Evolutionary conservation across 768 basidiomycete genomes (phyloP).

Genomic region (Lactarius akahatsu): DNA sequence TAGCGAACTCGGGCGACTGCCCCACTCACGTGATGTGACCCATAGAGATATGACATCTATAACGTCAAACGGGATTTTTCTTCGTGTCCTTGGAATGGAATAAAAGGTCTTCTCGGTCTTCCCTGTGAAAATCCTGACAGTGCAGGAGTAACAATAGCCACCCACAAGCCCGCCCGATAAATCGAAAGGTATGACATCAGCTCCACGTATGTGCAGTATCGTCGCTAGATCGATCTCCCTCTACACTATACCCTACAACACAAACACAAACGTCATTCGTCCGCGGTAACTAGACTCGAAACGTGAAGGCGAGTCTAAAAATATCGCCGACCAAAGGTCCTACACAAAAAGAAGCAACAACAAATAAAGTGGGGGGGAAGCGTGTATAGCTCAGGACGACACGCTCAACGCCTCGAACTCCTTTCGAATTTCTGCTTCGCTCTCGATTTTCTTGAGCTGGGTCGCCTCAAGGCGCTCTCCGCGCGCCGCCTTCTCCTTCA

Average conservation of each 20-base stretch:
- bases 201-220: background rate
- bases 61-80: no score
- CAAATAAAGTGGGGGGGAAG: background rate
- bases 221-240: background rate
- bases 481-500: constrained; percentile 86
- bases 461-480: constrained; percentile 94
- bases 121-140: no score
- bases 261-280: background rate
- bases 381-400: background rate
- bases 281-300: background rate
- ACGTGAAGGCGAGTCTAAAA: background rate
- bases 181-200: background rate
- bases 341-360: background rate
- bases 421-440: constrained; percentile 77
- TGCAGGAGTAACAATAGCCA: background rate
- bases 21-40: no score
- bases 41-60: no score
- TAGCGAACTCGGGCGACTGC: no score
- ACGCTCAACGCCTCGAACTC: constrained; percentile 55
- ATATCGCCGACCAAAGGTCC: background rate
- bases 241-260: background rate
- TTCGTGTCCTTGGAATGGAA: no score
- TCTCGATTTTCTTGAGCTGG: constrained; percentile 96
- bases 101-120: no score
- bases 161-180: background rate